phyloP scores from a whole-genome alignment of 2,329 filamentous ascomycete genomes.

The Ophiocordyceps unilateralis region DNA sequence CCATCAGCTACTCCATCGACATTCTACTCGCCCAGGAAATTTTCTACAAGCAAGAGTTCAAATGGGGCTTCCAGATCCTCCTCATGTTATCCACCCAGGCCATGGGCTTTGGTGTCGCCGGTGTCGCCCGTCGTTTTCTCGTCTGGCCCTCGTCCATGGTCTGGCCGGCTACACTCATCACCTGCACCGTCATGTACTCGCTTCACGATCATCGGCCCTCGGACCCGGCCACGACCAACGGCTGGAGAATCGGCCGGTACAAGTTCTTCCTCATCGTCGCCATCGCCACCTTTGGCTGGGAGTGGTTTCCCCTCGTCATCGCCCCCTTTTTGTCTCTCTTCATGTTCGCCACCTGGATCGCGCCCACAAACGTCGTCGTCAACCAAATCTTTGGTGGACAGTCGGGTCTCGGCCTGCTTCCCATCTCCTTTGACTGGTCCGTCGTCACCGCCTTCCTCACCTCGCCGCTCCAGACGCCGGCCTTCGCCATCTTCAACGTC shows the following conservation, averaged over 20 bases:
- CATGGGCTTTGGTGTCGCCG: conserved; percentile 47
- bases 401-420: conserved; percentile 42
- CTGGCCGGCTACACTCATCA: conserved; percentile 44
- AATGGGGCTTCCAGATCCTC: conserved; percentile 39
- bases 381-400: conserved; percentile 50
- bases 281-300: conserved; percentile 33
- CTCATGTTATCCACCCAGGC: conserved; percentile 43
- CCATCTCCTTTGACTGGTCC: conserved; percentile 51
- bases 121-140: conserved; percentile 39
- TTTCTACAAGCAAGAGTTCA: conserved; percentile 34
- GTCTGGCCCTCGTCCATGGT: conserved; percentile 47
- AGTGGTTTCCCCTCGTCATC: conserved; percentile 41
- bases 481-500: conserved; percentile 43
- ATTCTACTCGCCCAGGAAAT: conserved; percentile 23
- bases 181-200: conserved; percentile 43
- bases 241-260: conserved; percentile 42
- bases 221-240: conserved; percentile 32
- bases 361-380: conserved; percentile 39
- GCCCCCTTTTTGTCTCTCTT: conserved; percentile 42
- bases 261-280: conserved; percentile 38
- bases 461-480: conserved; percentile 41
- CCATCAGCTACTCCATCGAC: conserved; percentile 20
- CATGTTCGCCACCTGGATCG: conserved; percentile 44
- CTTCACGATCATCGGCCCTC: conserved; percentile 42
- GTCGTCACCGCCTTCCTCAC: conserved; percentile 37